Conservation (phyloP, 2,329 filamentous ascomycete genomes). For the Aphanocladium album region DNA sequence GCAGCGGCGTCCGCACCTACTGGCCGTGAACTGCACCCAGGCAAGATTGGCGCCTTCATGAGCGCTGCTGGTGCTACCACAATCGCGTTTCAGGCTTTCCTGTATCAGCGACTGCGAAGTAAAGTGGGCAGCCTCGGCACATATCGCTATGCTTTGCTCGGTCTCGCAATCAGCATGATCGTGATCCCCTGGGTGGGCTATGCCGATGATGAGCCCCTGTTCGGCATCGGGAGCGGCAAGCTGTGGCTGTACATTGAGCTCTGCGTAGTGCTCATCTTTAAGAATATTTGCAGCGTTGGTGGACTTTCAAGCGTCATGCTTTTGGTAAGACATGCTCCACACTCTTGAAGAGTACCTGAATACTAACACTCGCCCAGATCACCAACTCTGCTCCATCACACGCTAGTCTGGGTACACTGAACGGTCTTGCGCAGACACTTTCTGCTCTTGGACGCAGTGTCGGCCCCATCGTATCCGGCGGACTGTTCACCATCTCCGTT, state of each 20-base stretch:
- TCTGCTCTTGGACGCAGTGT: conserved; percentile 84
- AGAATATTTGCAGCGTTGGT: conserved; percentile 85
- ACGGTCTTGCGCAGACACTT: conserved; percentile 89
- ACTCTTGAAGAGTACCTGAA: background rate
- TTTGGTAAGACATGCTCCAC: conserved; percentile 52
- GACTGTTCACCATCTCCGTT: conserved; percentile 75
- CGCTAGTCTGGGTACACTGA: conserved; percentile 80
- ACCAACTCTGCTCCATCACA: conserved; percentile 89
- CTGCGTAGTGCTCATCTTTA: conserved; percentile 74
- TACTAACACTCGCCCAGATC: conserved; percentile 51
- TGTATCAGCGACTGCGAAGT: conserved; percentile 75
- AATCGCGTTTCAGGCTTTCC: conserved; percentile 81
- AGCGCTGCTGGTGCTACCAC: conserved; percentile 80
- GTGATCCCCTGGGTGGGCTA: conserved; percentile 90
- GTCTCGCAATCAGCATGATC: conserved; percentile 76
- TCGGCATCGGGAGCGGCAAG: conserved; percentile 58
- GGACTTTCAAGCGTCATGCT: conserved; percentile 85
- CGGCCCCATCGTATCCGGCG: conserved; percentile 83
- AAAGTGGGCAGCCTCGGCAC: conserved; percentile 80
- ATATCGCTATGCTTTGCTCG: conserved; percentile 72
- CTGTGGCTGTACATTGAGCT: conserved; percentile 75
- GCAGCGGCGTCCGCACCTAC: conserved; percentile 69
- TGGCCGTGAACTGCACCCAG: conserved; percentile 69
- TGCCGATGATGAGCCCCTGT: conserved; percentile 50
- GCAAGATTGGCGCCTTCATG: conserved; percentile 78